Base-by-base conservation (phyloP, 73 alveolate species). In the Breviolum minutum region DNA sequence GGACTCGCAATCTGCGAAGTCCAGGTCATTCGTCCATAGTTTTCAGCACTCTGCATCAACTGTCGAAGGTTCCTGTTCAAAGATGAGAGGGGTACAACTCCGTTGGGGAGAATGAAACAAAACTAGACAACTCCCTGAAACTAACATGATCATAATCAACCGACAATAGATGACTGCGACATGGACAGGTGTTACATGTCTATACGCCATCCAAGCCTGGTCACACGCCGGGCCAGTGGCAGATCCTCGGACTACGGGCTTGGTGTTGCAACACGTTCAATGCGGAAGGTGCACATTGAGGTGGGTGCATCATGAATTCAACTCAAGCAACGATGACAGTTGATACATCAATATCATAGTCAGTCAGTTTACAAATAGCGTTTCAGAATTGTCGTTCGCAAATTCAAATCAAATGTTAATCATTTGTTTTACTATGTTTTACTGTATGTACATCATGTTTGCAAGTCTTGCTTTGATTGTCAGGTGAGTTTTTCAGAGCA, bases 21-120 rank as follows among this genome's bases (percentile, higher is more conserved):
- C 96, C 96, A 85, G 76, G 63, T 27, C 94, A 60, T 8, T n/a
- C 94, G 94, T 20, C 94, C 94, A 27, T 85, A 9, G 24, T 62
- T 6, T n/a, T 85, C 63, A 10, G 94, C 94, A 14, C 94, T 85
- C 63, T 27, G 10, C 63, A n/a, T 63, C 79, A 85, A 27, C 5
- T n/a, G 80, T 32, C 94, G 94, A 27, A 85, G 94, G 79, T 63
- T 63, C 94, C 94, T 85, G 14, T 76, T 40, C 32, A 27, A 30
- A 30, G 89, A 5, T 73, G 40, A 9, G 40, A 10, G n/a, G 54
- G n/a, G 54, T 40, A 40, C 54, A 40, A 40, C 54, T 40, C 54
- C 54, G 77, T 2, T 22, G 77, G 17, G 77, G 77, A 68, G 77
- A 68, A 68, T 40, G 54, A 40, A 40, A 40, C 54, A 40, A 40